phyloP scores from a whole-genome alignment of 2,329 filamentous ascomycete species.

The Ophiostoma montium region DNA sequence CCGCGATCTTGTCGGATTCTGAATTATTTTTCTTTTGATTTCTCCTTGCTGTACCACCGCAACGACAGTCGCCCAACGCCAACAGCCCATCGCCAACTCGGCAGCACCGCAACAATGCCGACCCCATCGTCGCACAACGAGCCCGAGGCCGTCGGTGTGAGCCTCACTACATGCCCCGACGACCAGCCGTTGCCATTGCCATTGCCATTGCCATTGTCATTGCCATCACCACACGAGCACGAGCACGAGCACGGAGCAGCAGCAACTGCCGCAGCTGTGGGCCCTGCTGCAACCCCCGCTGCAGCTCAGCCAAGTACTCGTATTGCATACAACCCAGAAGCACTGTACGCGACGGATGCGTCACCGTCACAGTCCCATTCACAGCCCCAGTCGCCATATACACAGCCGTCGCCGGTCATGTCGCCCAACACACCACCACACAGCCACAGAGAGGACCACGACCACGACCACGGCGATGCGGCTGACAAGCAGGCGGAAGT shows the following conservation, averaged over 20 bases:
- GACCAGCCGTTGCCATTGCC: too few relatives aligned
- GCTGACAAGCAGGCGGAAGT: constrained; percentile 17
- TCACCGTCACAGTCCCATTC: too few relatives aligned
- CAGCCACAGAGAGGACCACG: constrained; percentile 5
- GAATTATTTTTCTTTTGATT: neutral
- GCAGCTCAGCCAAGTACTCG: constrained; percentile 18
- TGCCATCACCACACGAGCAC: neutral
- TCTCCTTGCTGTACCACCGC: too few relatives aligned
- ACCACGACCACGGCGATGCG: constrained; percentile 13
- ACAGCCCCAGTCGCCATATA: constrained; percentile 14
- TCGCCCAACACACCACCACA: constrained; percentile 29
- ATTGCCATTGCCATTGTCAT: too few relatives aligned
- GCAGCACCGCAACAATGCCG: constrained; percentile 16
- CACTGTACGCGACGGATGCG: constrained; percentile 6
- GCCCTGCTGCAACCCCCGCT: too few relatives aligned
- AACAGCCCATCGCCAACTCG: neutral
- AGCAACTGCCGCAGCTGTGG: too few relatives aligned
- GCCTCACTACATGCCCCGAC: constrained; percentile 30
- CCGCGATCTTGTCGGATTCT: neutral
- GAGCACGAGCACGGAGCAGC: neutral
- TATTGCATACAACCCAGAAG: constrained; percentile 4
- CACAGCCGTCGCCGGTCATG: constrained; percentile 27
- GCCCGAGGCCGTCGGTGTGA: constrained; percentile 19
- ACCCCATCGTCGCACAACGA: constrained; percentile 13
- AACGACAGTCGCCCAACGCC: neutral